phyloP scores from a whole-genome alignment of 306 rosid genomes.

The Cercis canadensis region DNA sequence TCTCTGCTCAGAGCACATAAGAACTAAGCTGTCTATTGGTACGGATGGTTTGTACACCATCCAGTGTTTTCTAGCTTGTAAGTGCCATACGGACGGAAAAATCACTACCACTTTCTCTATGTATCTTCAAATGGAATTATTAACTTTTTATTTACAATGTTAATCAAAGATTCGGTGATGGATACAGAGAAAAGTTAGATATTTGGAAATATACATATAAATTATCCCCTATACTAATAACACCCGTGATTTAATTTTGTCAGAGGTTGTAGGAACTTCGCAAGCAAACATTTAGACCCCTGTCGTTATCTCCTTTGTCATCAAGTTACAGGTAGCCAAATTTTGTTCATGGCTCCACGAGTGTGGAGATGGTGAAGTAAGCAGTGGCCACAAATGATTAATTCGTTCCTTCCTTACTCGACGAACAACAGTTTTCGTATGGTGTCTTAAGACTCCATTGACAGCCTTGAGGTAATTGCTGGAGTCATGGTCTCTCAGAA shows the following conservation, averaged over 20 bases:
- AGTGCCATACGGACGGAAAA: not conserved
- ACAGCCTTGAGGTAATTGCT: constrained; percentile 84
- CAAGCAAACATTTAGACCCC: constrained; percentile 43
- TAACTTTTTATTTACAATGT: constrained; percentile 18
- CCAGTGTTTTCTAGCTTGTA: not conserved
- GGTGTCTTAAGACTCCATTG: constrained; percentile 60
- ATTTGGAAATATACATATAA: constrained; percentile 19
- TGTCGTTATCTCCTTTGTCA: constrained; percentile 63
- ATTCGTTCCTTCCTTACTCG: constrained; percentile 52
- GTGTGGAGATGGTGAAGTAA: constrained; percentile 71
- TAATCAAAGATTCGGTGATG: not conserved
- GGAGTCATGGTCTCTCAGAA: constrained; percentile 86
- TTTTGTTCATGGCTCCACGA: constrained; percentile 65
- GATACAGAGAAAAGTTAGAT: constrained; percentile 16
- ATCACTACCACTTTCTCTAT: not conserved
- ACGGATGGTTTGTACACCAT: not conserved
- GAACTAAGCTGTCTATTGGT: too few relatives aligned
- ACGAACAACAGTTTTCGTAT: constrained; percentile 44
- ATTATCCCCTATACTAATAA: constrained; percentile 5
- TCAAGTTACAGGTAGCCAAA: constrained; percentile 42
- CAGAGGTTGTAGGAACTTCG: constrained; percentile 7
- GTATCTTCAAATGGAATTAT: not conserved
- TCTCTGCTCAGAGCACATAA: too few relatives aligned
- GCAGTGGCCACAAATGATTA: constrained; percentile 63
- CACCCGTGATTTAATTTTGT: constrained; percentile 23